phyloP scores from a whole-genome alignment of 805 yeast genomes.

The Candida adriatica region DNA sequence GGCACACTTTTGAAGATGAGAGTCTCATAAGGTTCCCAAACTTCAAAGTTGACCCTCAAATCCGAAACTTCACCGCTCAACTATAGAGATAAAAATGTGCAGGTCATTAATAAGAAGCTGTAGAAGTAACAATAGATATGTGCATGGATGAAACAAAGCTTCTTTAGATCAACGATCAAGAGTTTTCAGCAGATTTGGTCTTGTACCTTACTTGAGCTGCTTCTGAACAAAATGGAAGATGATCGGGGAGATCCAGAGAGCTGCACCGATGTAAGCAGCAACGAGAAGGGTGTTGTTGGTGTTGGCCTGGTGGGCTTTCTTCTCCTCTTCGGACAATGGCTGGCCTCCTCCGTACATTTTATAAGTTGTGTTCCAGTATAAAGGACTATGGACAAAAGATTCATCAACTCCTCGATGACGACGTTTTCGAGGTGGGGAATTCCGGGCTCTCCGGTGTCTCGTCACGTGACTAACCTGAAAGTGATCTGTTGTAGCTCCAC shows the following conservation, averaged over 20 bases:
- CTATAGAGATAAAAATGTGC: not conserved
- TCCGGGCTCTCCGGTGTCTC: no score
- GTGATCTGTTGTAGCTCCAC: no score
- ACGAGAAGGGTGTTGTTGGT: slow-evolving; percentile 51
- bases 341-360: slow-evolving; percentile 45
- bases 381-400: no score
- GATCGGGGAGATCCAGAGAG: slow-evolving; percentile 52
- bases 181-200: not conserved
- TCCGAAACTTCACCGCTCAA: slow-evolving; percentile 3
- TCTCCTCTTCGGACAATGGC: slow-evolving; percentile 58
- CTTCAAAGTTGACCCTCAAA: slow-evolving; percentile 8
- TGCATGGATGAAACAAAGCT: slow-evolving; percentile 2
- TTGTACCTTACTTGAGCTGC: slow-evolving; percentile 28
- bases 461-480: no score
- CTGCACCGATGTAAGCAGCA: slow-evolving; percentile 59
- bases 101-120: slow-evolving; percentile 1
- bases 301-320: slow-evolving; percentile 56
- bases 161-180: not conserved
- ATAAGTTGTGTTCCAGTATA: no score
- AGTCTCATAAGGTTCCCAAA: slow-evolving; percentile 7
- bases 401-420: no score
- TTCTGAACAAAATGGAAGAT: slow-evolving; percentile 46
- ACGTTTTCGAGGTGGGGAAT: no score
- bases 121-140: slow-evolving; percentile 2
- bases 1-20: slow-evolving; percentile 11